Percentiles rank a stretch among this genome's conserved stretches.
Evolutionary conservation across 2,329 filamentous ascomycete genomes (phyloP).

Genomic region (Colletotrichum gloeosporioides): DNA sequence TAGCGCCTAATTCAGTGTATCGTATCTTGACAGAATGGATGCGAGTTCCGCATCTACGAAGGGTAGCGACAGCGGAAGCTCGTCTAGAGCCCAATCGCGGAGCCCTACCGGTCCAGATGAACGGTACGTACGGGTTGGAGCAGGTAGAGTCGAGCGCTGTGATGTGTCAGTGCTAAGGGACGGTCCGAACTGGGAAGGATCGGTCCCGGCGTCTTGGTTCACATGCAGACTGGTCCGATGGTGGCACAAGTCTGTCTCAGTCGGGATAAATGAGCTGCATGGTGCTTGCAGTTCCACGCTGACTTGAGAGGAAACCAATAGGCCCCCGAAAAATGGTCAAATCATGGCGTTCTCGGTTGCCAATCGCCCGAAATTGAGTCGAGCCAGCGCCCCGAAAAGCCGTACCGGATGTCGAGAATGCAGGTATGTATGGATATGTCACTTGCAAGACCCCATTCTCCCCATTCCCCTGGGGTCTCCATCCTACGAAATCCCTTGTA

Average conservation of each 20-base stretch:
- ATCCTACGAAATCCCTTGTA: neutral
- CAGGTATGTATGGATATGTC: slow-evolving; percentile 1
- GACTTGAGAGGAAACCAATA: neutral
- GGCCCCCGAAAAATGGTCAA: neutral
- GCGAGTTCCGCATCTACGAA: neutral
- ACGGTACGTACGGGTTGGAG: neutral
- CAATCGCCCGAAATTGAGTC: neutral
- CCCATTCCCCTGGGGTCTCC: neutral
- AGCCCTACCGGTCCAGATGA: neutral
- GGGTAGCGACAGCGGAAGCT: neutral
- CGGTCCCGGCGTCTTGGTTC: neutral
- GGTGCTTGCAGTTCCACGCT: neutral
- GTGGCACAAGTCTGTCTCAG: neutral
- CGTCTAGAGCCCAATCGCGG: neutral
- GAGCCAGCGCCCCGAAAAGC: slow-evolving; percentile 6
- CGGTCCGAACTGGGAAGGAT: neutral
- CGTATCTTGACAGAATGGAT: neutral
- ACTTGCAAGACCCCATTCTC: neutral
- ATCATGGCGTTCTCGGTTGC: slow-evolving; percentile 2
- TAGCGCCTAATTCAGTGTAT: neutral
- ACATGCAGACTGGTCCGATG: neutral
- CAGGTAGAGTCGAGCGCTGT: neutral
- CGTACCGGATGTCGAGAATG: slow-evolving; percentile 17
- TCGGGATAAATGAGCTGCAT: neutral
- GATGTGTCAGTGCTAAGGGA: neutral